Evolutionary conservation across 805 yeast species (phyloP).

Genomic region (Schwanniomyces yamadae): DNA sequence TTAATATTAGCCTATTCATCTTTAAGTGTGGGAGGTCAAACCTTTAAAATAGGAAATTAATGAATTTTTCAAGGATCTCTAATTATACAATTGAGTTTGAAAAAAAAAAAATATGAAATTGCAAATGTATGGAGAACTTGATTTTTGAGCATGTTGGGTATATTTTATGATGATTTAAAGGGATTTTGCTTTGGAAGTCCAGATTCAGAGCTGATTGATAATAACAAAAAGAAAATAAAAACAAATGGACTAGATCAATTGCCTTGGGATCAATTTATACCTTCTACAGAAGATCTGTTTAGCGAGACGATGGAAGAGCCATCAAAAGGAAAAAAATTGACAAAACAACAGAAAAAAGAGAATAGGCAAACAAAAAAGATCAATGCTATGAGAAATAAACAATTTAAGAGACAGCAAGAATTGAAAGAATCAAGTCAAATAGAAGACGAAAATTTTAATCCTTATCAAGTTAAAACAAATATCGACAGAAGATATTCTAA

Average conservation of each 20-base stretch:
- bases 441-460: constrained; percentile 7
- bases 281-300: constrained; percentile 3
- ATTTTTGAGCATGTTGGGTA: too few species aligned
- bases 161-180: constrained; percentile 12
- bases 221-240: background rate
- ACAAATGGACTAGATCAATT: constrained; percentile 45
- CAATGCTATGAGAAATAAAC: constrained; percentile 17
- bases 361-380: constrained; percentile 22
- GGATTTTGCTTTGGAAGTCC: constrained; percentile 12
- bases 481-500: constrained; percentile 19
- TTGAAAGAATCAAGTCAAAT: background rate
- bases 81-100: too few species aligned
- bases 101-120: too few species aligned
- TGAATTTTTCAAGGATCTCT: too few species aligned
- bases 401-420: constrained; percentile 13
- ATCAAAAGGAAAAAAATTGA: constrained; percentile 8
- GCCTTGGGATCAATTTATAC: constrained; percentile 8
- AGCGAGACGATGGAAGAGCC: constrained; percentile 4
- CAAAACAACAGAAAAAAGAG: constrained; percentile 20
- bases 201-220: background rate
- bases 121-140: too few species aligned
- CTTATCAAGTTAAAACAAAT: constrained; percentile 13
- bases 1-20: background rate
- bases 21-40: too few species aligned
- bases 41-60: too few species aligned